Base-by-base conservation (phyloP, 2,329 filamentous ascomycete genomes). In the Colletotrichum musicola region DNA sequence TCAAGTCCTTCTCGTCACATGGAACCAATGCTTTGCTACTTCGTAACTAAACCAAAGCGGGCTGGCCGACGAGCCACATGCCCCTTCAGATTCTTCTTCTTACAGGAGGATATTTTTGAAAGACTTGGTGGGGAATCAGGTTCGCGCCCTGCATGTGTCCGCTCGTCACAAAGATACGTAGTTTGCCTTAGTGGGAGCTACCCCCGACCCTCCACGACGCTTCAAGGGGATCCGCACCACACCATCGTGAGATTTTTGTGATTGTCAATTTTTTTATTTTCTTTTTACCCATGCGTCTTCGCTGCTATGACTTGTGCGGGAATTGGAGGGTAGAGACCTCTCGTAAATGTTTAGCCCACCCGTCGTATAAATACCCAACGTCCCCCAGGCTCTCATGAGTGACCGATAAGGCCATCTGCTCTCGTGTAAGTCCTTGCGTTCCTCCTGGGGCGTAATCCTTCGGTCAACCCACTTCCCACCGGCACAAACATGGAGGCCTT, bases 401-500 rank as follows among this genome's bases (percentile, higher is more conserved):
- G 30, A 3, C 9, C 10, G 1, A 3, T 10, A 3, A 35, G 30
- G 30, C 7, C 6, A 10, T 47, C n/a, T 14, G 16, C 56, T 59
- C 25, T 22, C 44, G 44, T 35, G 30, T 35, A 9, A 35, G 30
- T 35, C 30, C 30, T 35, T 35, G 30, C 30, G 12, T 35, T 10
- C 30, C 10, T 10, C 30, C 30, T 2, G 1, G 30, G 9, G 10
- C 30, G 12, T 4, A 35, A 9, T 35, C 30, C 30, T 10, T 25
- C 25, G n/a, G 16, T 25, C 6, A 5, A 4, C 44, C 40, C 40
- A 42, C 40, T 42, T 47, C n/a, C 14, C 44, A n/a, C 6, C 44
- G 4, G 16, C 16, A n/a, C 16, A 47, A 47, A 47, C 6, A 81
- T 81, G 80, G 77, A 80, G 20, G 72, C 78, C 4, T 68, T 75